These are phyloP conservation scores for Recurvomyces mirabilis DNA, from an alignment of 495 filamentous ascomycete genomes.

Conservation along the genomic window DNA sequence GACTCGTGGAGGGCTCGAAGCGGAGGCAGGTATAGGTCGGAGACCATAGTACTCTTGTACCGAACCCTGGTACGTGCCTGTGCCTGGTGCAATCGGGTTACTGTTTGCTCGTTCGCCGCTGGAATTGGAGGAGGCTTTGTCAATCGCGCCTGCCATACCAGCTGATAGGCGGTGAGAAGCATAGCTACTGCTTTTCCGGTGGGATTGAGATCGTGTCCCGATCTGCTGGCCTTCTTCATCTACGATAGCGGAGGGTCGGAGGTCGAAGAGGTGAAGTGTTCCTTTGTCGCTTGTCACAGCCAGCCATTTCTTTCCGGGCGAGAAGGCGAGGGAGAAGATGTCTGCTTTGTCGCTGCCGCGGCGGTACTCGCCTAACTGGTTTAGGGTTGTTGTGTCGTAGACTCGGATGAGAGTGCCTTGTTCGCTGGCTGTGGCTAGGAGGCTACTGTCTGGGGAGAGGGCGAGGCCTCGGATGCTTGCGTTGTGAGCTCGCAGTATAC, in stretches of 20 bases:
- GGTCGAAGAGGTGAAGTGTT: constrained; percentile 85
- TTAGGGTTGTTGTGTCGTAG: constrained; percentile 64
- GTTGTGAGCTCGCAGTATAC: constrained; percentile 86
- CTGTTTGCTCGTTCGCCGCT: too few species aligned
- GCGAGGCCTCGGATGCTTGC: constrained; percentile 67
- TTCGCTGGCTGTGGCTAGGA: constrained; percentile 86
- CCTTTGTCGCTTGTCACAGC: constrained; percentile 97
- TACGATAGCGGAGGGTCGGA: constrained; percentile 32
- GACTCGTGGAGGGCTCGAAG: background rate
- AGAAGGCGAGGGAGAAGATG: constrained; percentile 80
- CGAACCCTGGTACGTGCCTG: constrained; percentile 12
- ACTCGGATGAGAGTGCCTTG: constrained; percentile 85
- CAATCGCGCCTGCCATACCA: too few species aligned
- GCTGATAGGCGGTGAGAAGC: constrained; percentile 15
- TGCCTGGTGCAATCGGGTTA: too few species aligned
- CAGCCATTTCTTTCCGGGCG: constrained; percentile 61
- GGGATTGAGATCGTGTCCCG: constrained; percentile 1
- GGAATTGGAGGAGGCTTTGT: too few species aligned
- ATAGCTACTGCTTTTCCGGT: constrained; percentile 1
- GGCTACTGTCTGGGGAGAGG: constrained; percentile 66
- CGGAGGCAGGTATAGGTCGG: constrained; percentile 11
- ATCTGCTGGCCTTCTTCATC: background rate
- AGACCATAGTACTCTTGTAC: constrained; percentile 22
- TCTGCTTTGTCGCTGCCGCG: constrained; percentile 79
- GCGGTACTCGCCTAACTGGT: constrained; percentile 69